These are phyloP conservation scores for Emmonsiellopsis sp. DNA, from an alignment of 2,329 filamentous ascomycete genomes.

Conservation along the genomic window DNA sequence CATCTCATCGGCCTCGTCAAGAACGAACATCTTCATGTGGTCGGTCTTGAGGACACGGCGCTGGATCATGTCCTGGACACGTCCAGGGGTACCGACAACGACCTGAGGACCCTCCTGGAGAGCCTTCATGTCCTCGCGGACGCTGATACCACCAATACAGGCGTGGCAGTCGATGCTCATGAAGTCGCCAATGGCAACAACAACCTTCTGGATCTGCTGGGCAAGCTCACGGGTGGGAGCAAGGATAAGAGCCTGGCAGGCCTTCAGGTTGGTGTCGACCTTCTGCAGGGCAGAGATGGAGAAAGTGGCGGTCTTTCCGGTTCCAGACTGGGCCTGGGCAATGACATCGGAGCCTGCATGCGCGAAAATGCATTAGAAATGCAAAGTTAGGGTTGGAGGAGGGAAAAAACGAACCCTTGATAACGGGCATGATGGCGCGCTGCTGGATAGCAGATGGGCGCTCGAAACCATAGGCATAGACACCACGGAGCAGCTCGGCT, in stretches of 20 bases:
- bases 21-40: constrained; percentile 99
- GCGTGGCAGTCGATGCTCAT: constrained; percentile 99
- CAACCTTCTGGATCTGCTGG: constrained; percentile 99
- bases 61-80: constrained; percentile 99
- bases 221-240: constrained; percentile 97
- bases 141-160: constrained; percentile 96
- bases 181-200: constrained; percentile 97
- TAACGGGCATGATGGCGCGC: constrained; percentile 99
- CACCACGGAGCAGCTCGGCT: constrained; percentile 92
- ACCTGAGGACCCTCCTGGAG: constrained; percentile 94
- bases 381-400: constrained; percentile 9
- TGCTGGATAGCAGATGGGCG: constrained; percentile 99
- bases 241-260: constrained; percentile 95
- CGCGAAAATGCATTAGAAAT: constrained; percentile 7
- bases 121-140: constrained; percentile 97
- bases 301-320: constrained; percentile 99
- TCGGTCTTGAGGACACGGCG: constrained; percentile 95
- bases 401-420: constrained; percentile 67
- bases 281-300: constrained; percentile 98
- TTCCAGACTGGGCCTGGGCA: constrained; percentile 98
- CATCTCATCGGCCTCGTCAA: constrained; percentile 99
- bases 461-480: constrained; percentile 99
- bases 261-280: constrained; percentile 90
- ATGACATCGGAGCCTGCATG: constrained; percentile 87
- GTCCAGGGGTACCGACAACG: constrained; percentile 93